Base-by-base conservation (phyloP, 148 eudicot species). In the Salicornia ramosissima region DNA sequence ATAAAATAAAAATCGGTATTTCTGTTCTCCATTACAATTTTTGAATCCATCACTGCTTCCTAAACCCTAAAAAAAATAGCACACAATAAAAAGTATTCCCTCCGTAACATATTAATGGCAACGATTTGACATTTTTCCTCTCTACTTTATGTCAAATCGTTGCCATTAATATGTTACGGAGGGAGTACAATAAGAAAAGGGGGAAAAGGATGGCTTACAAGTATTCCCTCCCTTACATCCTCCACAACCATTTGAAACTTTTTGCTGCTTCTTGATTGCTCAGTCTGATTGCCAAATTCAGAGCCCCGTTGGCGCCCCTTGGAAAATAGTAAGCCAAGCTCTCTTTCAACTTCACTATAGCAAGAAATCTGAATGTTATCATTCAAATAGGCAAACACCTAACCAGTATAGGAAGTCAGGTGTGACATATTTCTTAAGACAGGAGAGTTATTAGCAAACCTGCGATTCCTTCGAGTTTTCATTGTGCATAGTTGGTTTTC, bases 191-290 rank as follows among this genome's bases (percentile, higher is more conserved):
- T 28, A 46, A 15, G 19, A 62, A 6, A 39, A 50, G 29, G 15
- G 28, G 50, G n/a, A 74, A 26, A 43, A 67, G 19, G 36, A 53
- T 39, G 68, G 80, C 94, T 88, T 86, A 94, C 97, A 63, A 94
- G 97, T 52, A 94, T 85, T 36, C 98, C 98, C 67, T 94, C 98
- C 64, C 86, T 81, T 47, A 94, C 84, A 75, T 94, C 98, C 84
- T 94, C 98, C n/a, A 94, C 92, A 65, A 87, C 86, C 96, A 93
- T 93, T 71, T 90, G 89, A 74, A 92, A 92, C 71, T 83, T 85
- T 34, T 64, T 80, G 75, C 75, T 72, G 15, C 75, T 72, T 69
- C 73, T 80, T 52, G 97, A 70, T 74, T 85, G 86, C 77, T 88
- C 88, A 55, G 88, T 64, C 68, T 78, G 87, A 70, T 81, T 86